A percentile compares a stretch with the other conserved stretches of the same genome.
Evolutionary conservation across 1,284 basidiomycete species (phyloP).

Genomic region (Heimioporus retisporus): DNA sequence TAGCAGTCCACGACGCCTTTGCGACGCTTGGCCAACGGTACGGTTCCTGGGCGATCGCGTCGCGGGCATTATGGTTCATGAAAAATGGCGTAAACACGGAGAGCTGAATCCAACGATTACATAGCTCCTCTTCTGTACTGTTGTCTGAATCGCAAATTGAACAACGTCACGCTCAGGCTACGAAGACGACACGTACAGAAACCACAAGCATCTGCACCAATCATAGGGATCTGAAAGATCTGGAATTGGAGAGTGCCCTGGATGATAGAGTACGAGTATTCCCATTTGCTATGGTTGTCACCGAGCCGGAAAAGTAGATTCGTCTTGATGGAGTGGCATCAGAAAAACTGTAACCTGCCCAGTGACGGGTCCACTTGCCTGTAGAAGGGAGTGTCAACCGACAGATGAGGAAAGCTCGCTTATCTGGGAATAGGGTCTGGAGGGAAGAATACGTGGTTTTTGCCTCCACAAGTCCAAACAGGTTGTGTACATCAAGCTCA

Average conservation of each 20-base stretch:
- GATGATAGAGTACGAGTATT: constrained; percentile 64
- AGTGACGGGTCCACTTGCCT: constrained; percentile 70
- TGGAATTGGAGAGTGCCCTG: constrained; percentile 80
- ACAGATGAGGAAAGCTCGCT: constrained; percentile 53
- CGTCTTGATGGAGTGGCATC: constrained; percentile 34
- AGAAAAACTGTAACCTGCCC: constrained; percentile 47
- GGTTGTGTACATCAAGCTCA: constrained; percentile 51
- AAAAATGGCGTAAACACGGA: constrained; percentile 82
- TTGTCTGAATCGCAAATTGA: neutral
- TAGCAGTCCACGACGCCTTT: constrained; percentile 71
- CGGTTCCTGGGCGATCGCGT: constrained; percentile 76
- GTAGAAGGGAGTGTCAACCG: constrained; percentile 64
- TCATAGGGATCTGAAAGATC: constrained; percentile 78
- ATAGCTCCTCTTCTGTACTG: constrained; percentile 77
- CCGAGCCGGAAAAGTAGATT: neutral
- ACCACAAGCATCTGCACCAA: constrained; percentile 77
- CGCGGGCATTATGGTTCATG: constrained; percentile 69
- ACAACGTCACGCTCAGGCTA: constrained; percentile 73
- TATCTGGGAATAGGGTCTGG: constrained; percentile 37
- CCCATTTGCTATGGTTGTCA: constrained; percentile 55
- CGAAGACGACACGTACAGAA: constrained; percentile 57
- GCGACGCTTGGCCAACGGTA: constrained; percentile 81
- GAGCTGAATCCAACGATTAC: constrained; percentile 86
- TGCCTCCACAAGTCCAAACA: constrained; percentile 52
- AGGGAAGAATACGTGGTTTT: constrained; percentile 46